These are phyloP conservation scores for Colletotrichum orchidophilum DNA, from an alignment of 2,329 filamentous ascomycete species.

Conservation along the genomic window DNA sequence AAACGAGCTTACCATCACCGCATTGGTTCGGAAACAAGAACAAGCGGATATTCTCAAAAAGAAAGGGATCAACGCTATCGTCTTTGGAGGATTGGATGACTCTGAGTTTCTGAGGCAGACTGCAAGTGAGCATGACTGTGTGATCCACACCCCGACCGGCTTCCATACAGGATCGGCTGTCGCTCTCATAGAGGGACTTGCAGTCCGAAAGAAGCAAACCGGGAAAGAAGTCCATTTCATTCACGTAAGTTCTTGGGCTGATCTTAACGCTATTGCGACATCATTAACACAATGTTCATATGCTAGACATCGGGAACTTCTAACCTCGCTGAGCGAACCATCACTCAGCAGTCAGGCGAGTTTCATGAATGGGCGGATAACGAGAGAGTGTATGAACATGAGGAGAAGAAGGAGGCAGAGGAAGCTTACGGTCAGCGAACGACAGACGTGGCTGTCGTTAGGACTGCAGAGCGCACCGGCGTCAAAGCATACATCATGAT, in stretches of 20 bases:
- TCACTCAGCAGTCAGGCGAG: conserved; percentile 42
- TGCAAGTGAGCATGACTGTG: conserved; percentile 43
- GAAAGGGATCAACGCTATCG: conserved; percentile 26
- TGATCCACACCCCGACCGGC: conserved; percentile 54
- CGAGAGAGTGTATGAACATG: conserved; percentile 54
- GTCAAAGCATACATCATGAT: conserved; percentile 58
- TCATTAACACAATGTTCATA: neutral
- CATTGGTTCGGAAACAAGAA: conserved; percentile 40
- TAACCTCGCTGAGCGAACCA: conserved; percentile 52
- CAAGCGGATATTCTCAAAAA: conserved; percentile 37
- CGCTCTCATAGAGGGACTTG: conserved; percentile 54
- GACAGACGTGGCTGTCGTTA: conserved; percentile 53
- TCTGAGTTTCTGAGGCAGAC: conserved; percentile 32
- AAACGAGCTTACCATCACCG: conserved; percentile 35
- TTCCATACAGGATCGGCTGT: conserved; percentile 48
- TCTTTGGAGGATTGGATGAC: conserved; percentile 36
- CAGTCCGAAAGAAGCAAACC: conserved; percentile 45
- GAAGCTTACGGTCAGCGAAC: conserved; percentile 54
- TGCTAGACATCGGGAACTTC: conserved; percentile 52
- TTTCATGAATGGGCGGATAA: conserved; percentile 51
- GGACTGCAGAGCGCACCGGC: conserved; percentile 46
- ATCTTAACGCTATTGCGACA: no score
- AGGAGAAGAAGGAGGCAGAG: conserved; percentile 46
- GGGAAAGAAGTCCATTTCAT: conserved; percentile 49
- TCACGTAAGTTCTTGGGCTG: conserved; percentile 40